Percentiles rank a stretch among this genome's conserved stretches.
Conservation (phyloP, 345 rosid species). For the Passiflora organensis region DNA sequence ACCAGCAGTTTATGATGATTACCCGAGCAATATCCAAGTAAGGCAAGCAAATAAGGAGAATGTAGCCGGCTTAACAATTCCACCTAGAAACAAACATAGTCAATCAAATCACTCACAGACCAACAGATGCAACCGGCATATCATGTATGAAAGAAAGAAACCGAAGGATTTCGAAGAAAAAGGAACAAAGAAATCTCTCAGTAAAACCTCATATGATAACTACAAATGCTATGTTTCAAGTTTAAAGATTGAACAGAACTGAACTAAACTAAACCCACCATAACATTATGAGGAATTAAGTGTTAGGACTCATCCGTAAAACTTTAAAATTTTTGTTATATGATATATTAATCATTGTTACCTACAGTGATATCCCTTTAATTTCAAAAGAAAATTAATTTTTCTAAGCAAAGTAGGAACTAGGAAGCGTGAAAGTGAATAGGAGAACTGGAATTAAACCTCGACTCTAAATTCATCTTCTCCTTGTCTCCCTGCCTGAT, state of each 20-base stretch:
- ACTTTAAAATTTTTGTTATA: too few relatives aligned
- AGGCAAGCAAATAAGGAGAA: conserved; percentile 29
- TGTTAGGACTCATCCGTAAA: too few relatives aligned
- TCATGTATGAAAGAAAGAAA: too few relatives aligned
- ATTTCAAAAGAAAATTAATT: too few relatives aligned
- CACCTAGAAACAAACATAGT: conserved; percentile 33
- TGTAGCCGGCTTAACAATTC: conserved; percentile 60
- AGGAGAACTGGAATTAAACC: conserved; percentile 33
- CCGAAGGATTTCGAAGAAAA: too few relatives aligned
- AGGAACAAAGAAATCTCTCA: too few relatives aligned
- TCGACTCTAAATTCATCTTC: conserved; percentile 90
- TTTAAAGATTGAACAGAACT: neutral
- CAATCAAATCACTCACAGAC: neutral
- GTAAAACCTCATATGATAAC: too few relatives aligned
- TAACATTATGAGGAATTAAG: too few relatives aligned
- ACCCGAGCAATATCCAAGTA: conserved; percentile 28
- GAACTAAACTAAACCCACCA: too few relatives aligned
- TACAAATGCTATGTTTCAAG: neutral
- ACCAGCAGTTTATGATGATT: conserved; percentile 20
- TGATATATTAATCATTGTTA: too few relatives aligned
- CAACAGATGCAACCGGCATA: too few relatives aligned
- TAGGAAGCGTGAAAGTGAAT: neutral
- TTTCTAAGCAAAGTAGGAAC: neutral
- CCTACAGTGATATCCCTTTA: too few relatives aligned
- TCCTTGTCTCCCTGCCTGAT: conserved; percentile 83